A percentile compares a stretch with the other conserved stretches of the same genome.
Evolutionary conservation across 2,329 filamentous ascomycete genomes (phyloP).

Genomic region (Immersiporthe knoxdaviesiana): DNA sequence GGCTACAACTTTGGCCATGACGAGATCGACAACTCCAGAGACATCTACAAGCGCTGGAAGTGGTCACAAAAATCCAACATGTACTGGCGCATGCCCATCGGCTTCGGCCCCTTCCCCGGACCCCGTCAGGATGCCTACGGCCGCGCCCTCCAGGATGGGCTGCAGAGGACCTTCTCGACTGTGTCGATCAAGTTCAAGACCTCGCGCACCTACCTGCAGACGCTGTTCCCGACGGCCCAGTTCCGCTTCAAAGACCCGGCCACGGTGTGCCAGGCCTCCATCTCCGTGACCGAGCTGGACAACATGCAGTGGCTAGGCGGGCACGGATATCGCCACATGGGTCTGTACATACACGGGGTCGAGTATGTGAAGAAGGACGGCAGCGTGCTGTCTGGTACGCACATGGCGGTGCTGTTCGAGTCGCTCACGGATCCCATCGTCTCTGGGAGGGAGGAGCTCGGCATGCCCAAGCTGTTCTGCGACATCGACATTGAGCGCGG

Average conservation of each 20-base stretch:
- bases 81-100: conserved; percentile 49
- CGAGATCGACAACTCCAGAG: conserved; percentile 57
- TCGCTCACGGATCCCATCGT: conserved; percentile 56
- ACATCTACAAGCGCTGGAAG: conserved; percentile 53
- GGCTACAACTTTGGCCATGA: conserved; percentile 62
- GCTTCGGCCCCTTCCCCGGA: conserved; percentile 51
- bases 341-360: conserved; percentile 57
- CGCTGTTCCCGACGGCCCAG: conserved; percentile 47
- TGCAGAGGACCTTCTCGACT: conserved; percentile 44
- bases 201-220: conserved; percentile 52
- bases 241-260: conserved; percentile 48
- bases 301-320: conserved; percentile 40
- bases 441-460: conserved; percentile 57
- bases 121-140: conserved; percentile 44
- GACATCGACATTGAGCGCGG: conserved; percentile 44
- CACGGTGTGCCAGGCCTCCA: conserved; percentile 49
- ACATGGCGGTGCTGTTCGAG: conserved; percentile 58
- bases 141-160: conserved; percentile 18
- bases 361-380: conserved; percentile 50
- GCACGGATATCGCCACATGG: conserved; percentile 51
- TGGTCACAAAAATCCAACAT: conserved; percentile 43
- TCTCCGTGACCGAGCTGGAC: conserved; percentile 41
- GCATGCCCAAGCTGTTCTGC: conserved; percentile 57
- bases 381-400: conserved; percentile 49
- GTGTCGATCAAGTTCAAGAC: conserved; percentile 55